A percentile compares a stretch with the other conserved stretches of the same genome.
phyloP scores from a whole-genome alignment of 371 early-diverging fungal genomes.

The Cokeromyces recurvatus region DNA sequence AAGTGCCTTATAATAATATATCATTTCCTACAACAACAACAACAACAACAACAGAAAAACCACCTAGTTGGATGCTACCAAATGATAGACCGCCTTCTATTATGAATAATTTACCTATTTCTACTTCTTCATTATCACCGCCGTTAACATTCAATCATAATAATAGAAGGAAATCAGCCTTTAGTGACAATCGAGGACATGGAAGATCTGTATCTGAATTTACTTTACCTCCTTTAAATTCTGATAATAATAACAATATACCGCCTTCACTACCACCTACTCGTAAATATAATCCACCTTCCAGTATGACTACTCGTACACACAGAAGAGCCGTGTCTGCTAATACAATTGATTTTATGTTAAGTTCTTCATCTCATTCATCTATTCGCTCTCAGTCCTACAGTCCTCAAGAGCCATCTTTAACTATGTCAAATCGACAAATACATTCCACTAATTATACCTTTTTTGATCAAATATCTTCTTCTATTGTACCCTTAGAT shows the following conservation, averaged over 20 bases:
- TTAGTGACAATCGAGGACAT: slow-evolving; percentile 13
- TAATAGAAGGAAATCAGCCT: slow-evolving; percentile 13
- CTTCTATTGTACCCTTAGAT: background rate
- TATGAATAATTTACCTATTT: background rate
- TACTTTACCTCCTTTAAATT: slow-evolving; percentile 8
- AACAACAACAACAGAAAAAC: slow-evolving; percentile 5
- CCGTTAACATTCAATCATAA: slow-evolving; percentile 1
- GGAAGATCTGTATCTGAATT: slow-evolving; percentile 19
- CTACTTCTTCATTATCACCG: background rate
- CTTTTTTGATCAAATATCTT: slow-evolving; percentile 5
- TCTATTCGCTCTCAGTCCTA: slow-evolving; percentile 12
- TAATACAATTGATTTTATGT: slow-evolving; percentile 18
- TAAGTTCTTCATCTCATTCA: slow-evolving; percentile 2
- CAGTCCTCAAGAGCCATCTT: slow-evolving; percentile 15
- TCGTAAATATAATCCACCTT: background rate
- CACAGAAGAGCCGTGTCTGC: slow-evolving; percentile 22
- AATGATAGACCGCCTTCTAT: slow-evolving; percentile 5
- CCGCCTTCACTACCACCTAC: slow-evolving; percentile 6
- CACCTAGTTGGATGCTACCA: slow-evolving; percentile 19
- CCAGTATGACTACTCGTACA: slow-evolving; percentile 8
- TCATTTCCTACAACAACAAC: background rate
- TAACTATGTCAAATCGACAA: background rate
- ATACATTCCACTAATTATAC: background rate
- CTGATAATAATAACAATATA: slow-evolving; percentile 1
- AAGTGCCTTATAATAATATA: background rate